Evolutionary conservation across 2,329 filamentous ascomycete genomes (phyloP).

Genomic region (Talaromyces sp.): DNA sequence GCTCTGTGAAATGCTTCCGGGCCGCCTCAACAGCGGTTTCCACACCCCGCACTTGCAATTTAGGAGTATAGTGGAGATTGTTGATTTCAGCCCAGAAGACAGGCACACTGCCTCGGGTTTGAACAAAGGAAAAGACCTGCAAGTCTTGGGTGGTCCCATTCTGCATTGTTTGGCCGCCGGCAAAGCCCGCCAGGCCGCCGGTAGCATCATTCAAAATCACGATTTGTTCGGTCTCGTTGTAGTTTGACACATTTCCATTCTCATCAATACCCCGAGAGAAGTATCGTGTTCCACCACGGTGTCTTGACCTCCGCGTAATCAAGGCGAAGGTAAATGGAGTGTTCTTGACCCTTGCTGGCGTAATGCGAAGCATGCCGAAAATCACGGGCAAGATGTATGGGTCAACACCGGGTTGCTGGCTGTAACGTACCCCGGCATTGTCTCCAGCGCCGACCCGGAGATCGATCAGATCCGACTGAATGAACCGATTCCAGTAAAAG

Average conservation of each 20-base stretch:
- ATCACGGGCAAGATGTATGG: conserved; percentile 94
- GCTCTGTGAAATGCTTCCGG: conserved; percentile 84
- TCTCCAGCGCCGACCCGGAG: conserved; percentile 62
- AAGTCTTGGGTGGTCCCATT: conserved; percentile 69
- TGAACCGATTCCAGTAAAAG: conserved; percentile 97
- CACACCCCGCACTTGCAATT: conserved; percentile 78
- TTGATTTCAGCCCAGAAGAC: conserved; percentile 97
- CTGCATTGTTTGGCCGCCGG: conserved; percentile 69
- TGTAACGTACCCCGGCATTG: conserved; percentile 41
- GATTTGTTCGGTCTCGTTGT: conserved; percentile 96
- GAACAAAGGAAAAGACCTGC: conserved; percentile 89
- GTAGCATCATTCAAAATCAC: conserved; percentile 80
- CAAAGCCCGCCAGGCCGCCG: conserved; percentile 72
- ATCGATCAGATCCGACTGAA: conserved; percentile 86
- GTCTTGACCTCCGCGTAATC: conserved; percentile 82
- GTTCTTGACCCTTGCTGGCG: conserved; percentile 77
- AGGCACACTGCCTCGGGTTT: conserved; percentile 93
- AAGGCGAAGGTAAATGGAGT: conserved; percentile 79
- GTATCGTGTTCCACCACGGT: conserved; percentile 87
- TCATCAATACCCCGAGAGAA: conserved; percentile 94
- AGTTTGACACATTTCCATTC: conserved; percentile 92
- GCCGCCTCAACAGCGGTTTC: conserved; percentile 77
- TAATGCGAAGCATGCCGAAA: conserved; percentile 92
- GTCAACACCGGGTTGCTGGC: conserved; percentile 70
- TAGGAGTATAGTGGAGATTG: conserved; percentile 84